Base-by-base conservation (phyloP, 2,329 filamentous ascomycete genomes). In the Ophiocordyceps sinensis region DNA sequence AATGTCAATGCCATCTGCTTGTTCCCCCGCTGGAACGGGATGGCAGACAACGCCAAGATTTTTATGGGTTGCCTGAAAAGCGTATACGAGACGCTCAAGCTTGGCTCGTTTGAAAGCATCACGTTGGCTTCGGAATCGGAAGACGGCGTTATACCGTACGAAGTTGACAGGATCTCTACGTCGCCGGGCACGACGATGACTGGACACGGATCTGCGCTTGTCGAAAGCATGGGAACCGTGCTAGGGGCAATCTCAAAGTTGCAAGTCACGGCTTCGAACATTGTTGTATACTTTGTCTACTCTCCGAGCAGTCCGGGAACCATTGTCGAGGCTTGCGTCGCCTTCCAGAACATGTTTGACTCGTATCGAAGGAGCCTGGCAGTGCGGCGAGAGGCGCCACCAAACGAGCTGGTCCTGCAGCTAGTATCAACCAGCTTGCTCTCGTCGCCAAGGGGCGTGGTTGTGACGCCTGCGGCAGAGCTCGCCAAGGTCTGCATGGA, bases 281-380 rank as follows among this genome's bases (percentile, higher is more conserved):
- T 86, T 44, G 82, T 91, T 14, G 67, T 91, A 14, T 89, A 85
- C 54, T 78, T 87, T 51, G 64, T 88, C 31, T 85, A 88, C 57
- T 75, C 77, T 1, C 77, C 82, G 3, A 67, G 73, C 14, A 69
- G 73, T 37, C 67, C 75, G 1, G 66, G 68, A 5, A 73, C 79
- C 42, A 63, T 85, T 52, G 70, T 82, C 13, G 78, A 86, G 45
- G 73, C 85, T 1, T 89, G 83, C 52, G 70, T 75, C 11, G 77
- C 80, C 11, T 89, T 89, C 54, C 79, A 83, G 57, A 68, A 74
- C 32, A 73, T 89, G 5, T 83, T 80, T 49, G 77, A 84, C 45
- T 58, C 64, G 4, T 71, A 71, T 37, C 69, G 66, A 44, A 70
- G 66, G 43, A 55, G 63, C 8, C 51, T 60, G 10, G 55, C 61